Percentiles rank a stretch among this genome's conserved stretches.
These are phyloP conservation scores for Echinosophora koreensis DNA, from an alignment of 306 rosid species.

Conservation along the genomic window DNA sequence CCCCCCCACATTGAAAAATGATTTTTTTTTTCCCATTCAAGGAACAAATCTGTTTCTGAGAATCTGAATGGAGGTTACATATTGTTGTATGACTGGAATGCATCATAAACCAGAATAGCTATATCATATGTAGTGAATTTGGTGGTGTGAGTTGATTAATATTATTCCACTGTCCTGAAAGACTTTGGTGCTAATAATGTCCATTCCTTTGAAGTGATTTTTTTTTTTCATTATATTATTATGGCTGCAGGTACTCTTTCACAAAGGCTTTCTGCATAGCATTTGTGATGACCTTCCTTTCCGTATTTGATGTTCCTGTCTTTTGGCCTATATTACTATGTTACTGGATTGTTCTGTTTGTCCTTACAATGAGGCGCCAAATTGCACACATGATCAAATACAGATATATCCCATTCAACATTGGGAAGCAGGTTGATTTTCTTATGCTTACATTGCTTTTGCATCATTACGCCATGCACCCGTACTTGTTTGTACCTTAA, in stretches of 20 bases:
- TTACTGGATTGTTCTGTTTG: constrained; percentile 89
- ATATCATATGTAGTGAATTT: background rate
- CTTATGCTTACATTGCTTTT: constrained; percentile 14
- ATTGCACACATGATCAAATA: constrained; percentile 93
- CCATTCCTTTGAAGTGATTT: background rate
- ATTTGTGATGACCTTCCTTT: constrained; percentile 90
- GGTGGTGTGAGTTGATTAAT: constrained; percentile 14
- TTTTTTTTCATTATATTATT: background rate
- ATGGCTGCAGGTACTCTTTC: constrained; percentile 81
- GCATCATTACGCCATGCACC: background rate
- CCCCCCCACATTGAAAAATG: background rate
- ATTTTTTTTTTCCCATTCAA: too few species aligned
- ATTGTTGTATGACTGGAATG: background rate
- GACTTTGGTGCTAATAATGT: constrained; percentile 7
- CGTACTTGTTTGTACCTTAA: background rate
- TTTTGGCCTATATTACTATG: constrained; percentile 93
- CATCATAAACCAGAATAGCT: background rate
- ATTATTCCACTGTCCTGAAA: background rate
- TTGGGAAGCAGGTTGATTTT: constrained; percentile 83
- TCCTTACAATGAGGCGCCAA: constrained; percentile 95
- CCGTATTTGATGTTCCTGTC: constrained; percentile 90
- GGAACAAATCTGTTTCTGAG: constrained; percentile 14
- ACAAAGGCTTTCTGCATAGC: constrained; percentile 87
- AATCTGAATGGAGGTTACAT: constrained; percentile 18
- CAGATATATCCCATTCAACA: constrained; percentile 80